Conservation (phyloP, 2,329 filamentous ascomycete genomes). For the Xylaria sp. region DNA sequence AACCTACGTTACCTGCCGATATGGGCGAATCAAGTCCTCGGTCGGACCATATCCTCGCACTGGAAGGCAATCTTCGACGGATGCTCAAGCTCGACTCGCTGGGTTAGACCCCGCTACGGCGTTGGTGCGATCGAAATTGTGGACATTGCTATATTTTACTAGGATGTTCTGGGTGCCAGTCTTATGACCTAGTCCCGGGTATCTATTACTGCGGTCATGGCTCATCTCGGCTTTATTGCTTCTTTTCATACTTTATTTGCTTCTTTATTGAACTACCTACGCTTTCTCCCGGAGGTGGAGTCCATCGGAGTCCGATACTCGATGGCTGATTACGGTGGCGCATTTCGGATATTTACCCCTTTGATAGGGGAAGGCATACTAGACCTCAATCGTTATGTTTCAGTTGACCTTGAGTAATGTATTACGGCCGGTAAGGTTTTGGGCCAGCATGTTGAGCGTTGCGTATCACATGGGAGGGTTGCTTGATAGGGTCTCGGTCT, state of each 20-base stretch:
- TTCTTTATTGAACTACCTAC: constrained; percentile 36
- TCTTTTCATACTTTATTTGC: constrained; percentile 36
- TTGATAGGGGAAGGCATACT: constrained; percentile 39
- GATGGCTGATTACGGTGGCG: constrained; percentile 43
- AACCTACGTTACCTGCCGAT: constrained; percentile 35
- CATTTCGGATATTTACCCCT: constrained; percentile 49
- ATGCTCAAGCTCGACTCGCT: constrained; percentile 58
- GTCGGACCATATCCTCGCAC: constrained; percentile 57
- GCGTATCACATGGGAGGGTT: constrained; percentile 31
- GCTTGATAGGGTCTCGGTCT: constrained; percentile 38
- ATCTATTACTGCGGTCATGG: constrained; percentile 34
- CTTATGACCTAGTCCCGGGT: constrained; percentile 23
- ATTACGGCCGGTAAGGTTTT: constrained; percentile 42
- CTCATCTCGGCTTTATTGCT: constrained; percentile 32
- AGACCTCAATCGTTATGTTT: constrained; percentile 42
- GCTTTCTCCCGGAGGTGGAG: constrained; percentile 36
- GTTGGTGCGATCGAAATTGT: not conserved
- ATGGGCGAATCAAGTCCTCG: constrained; percentile 39
- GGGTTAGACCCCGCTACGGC: constrained; percentile 25
- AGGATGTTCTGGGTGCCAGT: constrained; percentile 41
- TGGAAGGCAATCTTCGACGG: constrained; percentile 66
- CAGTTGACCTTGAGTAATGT: constrained; percentile 45
- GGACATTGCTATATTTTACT: constrained; percentile 24
- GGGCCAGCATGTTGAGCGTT: constrained; percentile 39
- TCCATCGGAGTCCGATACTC: constrained; percentile 42